Evolutionary conservation across 2,329 filamentous ascomycete genomes (phyloP).

Genomic region (Chlorencoelia australis): DNA sequence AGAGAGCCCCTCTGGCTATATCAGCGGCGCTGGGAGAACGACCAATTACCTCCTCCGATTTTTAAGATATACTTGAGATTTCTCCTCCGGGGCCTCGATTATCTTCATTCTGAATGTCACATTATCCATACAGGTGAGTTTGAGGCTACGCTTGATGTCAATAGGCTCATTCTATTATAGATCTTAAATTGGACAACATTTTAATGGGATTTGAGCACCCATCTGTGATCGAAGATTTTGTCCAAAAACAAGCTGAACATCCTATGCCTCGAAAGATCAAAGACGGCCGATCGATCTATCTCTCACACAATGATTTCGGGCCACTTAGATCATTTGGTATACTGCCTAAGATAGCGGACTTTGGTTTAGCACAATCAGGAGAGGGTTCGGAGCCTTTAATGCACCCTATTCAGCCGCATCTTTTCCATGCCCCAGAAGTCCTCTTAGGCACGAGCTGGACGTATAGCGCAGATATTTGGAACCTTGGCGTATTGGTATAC

Average conservation of each 20-base stretch:
- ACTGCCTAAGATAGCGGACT: constrained; percentile 73
- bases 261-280: constrained; percentile 35
- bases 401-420: constrained; percentile 97
- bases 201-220: constrained; percentile 30
- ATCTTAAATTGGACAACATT: constrained; percentile 39
- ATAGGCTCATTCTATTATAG: too few relatives aligned
- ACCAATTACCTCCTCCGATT: constrained; percentile 33
- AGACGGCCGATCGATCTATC: constrained; percentile 32
- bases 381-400: constrained; percentile 36
- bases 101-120: constrained; percentile 90
- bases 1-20: constrained; percentile 11
- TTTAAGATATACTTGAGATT: constrained; percentile 98
- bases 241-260: constrained; percentile 29
- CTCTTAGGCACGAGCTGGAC: constrained; percentile 30
- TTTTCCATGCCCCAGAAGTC: constrained; percentile 51
- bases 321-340: constrained; percentile 8
- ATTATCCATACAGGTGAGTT: constrained; percentile 95
- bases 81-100: constrained; percentile 85
- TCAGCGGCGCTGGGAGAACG: constrained; percentile 6
- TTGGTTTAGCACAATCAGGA: constrained; percentile 41
- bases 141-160: too few relatives aligned
- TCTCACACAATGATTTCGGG: constrained; percentile 23
- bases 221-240: constrained; percentile 30
- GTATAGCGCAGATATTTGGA: constrained; percentile 30
- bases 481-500: constrained; percentile 31